phyloP scores from a whole-genome alignment of 2,329 filamentous ascomycete species.

The Monilinia vaccinii-corymbosi region DNA sequence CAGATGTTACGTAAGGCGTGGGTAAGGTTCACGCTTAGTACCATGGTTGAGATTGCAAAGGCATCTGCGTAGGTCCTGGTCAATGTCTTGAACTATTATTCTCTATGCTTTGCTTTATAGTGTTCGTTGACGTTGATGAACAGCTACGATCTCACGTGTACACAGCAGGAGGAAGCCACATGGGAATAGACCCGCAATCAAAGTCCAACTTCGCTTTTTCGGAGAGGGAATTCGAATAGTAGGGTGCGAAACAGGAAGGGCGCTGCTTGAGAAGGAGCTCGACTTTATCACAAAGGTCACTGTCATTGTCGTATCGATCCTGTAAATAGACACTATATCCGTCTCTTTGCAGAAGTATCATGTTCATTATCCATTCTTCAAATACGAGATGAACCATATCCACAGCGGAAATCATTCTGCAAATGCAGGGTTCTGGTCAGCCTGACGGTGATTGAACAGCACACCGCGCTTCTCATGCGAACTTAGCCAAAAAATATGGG shows the following conservation, averaged over 20 bases:
- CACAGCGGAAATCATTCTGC: conserved; percentile 17
- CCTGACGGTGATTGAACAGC: conserved; percentile 22
- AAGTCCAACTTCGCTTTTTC: neutral
- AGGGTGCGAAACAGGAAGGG: neutral
- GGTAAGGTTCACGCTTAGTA: neutral
- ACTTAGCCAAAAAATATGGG: conserved; percentile 11
- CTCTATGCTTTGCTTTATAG: neutral
- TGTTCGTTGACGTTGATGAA: neutral
- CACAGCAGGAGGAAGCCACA: conserved; percentile 2
- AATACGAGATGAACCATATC: conserved; percentile 9
- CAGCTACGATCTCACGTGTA: conserved; percentile 1
- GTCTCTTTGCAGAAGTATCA: conserved; percentile 4
- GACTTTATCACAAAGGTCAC: neutral
- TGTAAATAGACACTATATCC: neutral
- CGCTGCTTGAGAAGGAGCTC: neutral
- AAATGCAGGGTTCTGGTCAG: conserved; percentile 21
- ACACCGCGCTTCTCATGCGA: conserved; percentile 23
- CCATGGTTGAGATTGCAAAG: neutral
- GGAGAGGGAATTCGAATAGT: neutral
- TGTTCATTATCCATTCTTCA: conserved; percentile 3
- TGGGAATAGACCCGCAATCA: conserved; percentile 1
- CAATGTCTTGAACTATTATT: neutral
- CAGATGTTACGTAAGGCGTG: conserved; percentile 2
- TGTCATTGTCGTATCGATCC: conserved; percentile 4
- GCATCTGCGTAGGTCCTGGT: neutral